A percentile compares a stretch with the other conserved stretches of the same genome.
Evolutionary conservation across 1,139 yeast genomes (phyloP).

Genomic region (Lodderomyces margitis): DNA sequence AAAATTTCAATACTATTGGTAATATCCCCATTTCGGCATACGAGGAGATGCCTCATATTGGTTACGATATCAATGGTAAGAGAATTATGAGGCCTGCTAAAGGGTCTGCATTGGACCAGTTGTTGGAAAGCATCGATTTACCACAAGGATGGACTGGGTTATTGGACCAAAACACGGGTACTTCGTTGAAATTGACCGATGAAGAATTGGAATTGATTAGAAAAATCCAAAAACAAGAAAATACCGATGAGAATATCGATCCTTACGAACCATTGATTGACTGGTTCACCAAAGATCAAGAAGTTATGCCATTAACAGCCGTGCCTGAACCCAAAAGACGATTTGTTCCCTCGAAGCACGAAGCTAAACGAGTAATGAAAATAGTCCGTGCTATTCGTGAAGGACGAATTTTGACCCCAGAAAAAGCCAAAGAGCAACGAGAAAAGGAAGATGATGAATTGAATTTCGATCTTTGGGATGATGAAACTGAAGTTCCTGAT

Average conservation of each 20-base stretch:
- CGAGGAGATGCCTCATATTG: conserved; percentile 96
- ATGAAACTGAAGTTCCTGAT: conserved; percentile 51
- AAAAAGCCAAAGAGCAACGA: conserved; percentile 50
- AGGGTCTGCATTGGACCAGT: conserved; percentile 88
- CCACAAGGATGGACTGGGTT: conserved; percentile 99
- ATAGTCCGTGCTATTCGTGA: conserved; percentile 94
- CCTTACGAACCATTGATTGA: conserved; percentile 95
- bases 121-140: conserved; percentile 84
- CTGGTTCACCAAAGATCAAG: conserved; percentile 87
- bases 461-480: conserved; percentile 79
- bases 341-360: conserved; percentile 94
- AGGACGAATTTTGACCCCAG: conserved; percentile 84
- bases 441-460: conserved; percentile 38
- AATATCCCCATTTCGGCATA: conserved; percentile 90
- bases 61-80: conserved; percentile 95
- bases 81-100: conserved; percentile 98
- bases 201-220: conserved; percentile 89
- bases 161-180: conserved; percentile 85
- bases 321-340: conserved; percentile 97
- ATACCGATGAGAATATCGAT: conserved; percentile 74
- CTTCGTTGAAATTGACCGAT: conserved; percentile 76
- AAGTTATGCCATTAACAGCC: conserved; percentile 90
- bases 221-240: conserved; percentile 82
- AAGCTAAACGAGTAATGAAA: conserved; percentile 94
- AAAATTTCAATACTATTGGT: conserved; percentile 85